Evolutionary conservation across 192 early-diverging fungal genomes (phyloP), one percentile per base, ranked within the genome.

Genomic region (Coemansia sp.): DNA sequence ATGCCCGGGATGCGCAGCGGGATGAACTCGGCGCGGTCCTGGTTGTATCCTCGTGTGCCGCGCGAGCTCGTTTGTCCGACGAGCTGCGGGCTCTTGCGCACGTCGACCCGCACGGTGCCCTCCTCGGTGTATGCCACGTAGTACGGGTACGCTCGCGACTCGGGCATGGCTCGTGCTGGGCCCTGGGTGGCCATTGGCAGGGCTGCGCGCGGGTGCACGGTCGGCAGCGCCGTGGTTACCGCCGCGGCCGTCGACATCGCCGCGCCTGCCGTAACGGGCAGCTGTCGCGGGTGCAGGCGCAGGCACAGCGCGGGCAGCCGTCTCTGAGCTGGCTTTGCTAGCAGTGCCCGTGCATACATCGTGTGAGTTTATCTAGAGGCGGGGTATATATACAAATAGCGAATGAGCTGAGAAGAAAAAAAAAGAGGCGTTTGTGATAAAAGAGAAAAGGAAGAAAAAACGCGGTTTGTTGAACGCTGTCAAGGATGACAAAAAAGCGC

Each of bases 11-110:
- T 77, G 30, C 73, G 73, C 50, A 77, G 67, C 44, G 73, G 73
- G n/a, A 63, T 31, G n/a, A 70, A 77, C 44, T 77, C 73, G 4
- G 67, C 67, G 25, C 73, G 67, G 59, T 77, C 73, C 64, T 77
- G 73, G 73, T 77, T 77, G 64, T 66, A 66, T 19, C 56, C 67
- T 11, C 73, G 63, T 2, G 67, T 77, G 46, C 73, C 73, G 24
- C 73, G 73, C 24, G 59, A 66, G 56, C 67, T 77, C 32, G 67
- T 56, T 60, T 66, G 55, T 4, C 73, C 73, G 12, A 77, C 47
- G 0, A 77, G 67, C 67, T 70, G 67, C 10, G 73, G 73, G 64
- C 73, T 77, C 56, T 77, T 77, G 55, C 73, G 73, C 49, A 77
- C 67, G 40, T 77, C 73, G 3, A 77, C 73, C 2, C 73, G 67